These are phyloP conservation scores for Trypanosoma scelopori DNA, from an alignment of 208 protist species.

Conservation along the genomic window DNA sequence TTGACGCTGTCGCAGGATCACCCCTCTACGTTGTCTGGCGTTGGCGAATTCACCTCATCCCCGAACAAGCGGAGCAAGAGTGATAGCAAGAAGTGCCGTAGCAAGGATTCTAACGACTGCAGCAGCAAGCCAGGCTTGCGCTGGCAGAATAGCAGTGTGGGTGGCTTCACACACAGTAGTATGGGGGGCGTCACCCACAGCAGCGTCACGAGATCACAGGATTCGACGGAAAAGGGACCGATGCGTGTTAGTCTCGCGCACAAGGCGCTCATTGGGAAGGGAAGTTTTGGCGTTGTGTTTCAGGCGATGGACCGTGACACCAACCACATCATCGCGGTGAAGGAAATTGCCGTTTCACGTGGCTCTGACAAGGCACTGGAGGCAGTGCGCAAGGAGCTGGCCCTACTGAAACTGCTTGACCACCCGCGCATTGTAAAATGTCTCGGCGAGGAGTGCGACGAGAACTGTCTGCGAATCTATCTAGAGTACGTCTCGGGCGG, in stretches of 20 bases:
- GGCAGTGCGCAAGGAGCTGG: constrained; percentile 68
- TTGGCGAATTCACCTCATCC: neutral
- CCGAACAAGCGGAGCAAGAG: constrained; percentile 4
- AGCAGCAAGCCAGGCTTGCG: neutral
- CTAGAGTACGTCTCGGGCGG: constrained; percentile 92
- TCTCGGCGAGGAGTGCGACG: constrained; percentile 76
- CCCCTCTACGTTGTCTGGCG: neutral
- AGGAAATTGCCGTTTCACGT: constrained; percentile 58
- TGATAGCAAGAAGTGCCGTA: neutral
- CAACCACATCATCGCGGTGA: constrained; percentile 88
- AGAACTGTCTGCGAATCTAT: constrained; percentile 84
- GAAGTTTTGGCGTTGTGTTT: constrained; percentile 87
- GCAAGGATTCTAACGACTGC: neutral
- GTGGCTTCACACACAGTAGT: neutral
- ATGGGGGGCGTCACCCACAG: constrained; percentile 7
- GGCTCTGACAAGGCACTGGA: constrained; percentile 21
- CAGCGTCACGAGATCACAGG: constrained; percentile 17
- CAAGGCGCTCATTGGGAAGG: constrained; percentile 81
- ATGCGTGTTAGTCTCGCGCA: constrained; percentile 59
- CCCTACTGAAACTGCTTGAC: constrained; percentile 69
- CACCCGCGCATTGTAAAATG: constrained; percentile 93
- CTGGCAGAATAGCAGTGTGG: neutral
- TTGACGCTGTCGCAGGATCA: neutral
- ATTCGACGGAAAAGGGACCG: constrained; percentile 10
- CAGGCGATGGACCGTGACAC: constrained; percentile 85